phyloP scores from a whole-genome alignment of 2,329 filamentous ascomycete genomes.

The Aaosphaeria pasadenensis region DNA sequence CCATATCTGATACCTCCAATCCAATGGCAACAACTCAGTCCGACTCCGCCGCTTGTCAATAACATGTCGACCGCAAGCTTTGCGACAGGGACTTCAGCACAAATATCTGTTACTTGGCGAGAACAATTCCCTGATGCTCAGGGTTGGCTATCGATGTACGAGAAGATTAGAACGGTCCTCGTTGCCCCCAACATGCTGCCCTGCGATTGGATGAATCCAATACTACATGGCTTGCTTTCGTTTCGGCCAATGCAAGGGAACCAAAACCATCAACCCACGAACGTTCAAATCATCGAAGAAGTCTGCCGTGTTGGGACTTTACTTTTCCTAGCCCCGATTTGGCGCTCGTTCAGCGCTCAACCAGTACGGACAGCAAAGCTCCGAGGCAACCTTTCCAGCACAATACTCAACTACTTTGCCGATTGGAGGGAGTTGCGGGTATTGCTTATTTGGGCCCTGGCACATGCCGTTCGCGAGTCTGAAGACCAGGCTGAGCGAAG shows the following conservation, averaged over 20 bases:
- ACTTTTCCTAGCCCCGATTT: conserved; percentile 3
- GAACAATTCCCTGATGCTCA: not conserved
- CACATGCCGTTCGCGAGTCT: conserved; percentile 1
- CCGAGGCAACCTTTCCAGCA: not conserved
- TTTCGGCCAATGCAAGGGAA: not conserved
- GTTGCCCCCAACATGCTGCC: not conserved
- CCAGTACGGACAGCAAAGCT: conserved; percentile 2
- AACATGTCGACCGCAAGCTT: too few species aligned
- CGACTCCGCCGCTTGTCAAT: too few species aligned
- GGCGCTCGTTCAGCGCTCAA: conserved; percentile 3
- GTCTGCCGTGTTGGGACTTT: conserved; percentile 3
- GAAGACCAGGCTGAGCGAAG: conserved; percentile 1
- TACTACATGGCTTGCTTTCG: conserved; percentile 1
- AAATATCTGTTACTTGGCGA: not conserved
- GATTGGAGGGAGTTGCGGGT: conserved; percentile 2
- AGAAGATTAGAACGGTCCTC: not conserved
- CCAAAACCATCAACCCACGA: not conserved
- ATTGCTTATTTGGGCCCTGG: conserved; percentile 2
- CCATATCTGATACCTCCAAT: too few species aligned
- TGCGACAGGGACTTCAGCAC: too few species aligned
- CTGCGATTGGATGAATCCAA: conserved; percentile 1
- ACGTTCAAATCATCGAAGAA: conserved; percentile 2
- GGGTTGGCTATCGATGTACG: not conserved
- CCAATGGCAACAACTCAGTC: too few species aligned
- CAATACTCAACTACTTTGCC: not conserved